phyloP scores from a whole-genome alignment of 1,284 basidiomycete genomes.

The Peniophora sp. region DNA sequence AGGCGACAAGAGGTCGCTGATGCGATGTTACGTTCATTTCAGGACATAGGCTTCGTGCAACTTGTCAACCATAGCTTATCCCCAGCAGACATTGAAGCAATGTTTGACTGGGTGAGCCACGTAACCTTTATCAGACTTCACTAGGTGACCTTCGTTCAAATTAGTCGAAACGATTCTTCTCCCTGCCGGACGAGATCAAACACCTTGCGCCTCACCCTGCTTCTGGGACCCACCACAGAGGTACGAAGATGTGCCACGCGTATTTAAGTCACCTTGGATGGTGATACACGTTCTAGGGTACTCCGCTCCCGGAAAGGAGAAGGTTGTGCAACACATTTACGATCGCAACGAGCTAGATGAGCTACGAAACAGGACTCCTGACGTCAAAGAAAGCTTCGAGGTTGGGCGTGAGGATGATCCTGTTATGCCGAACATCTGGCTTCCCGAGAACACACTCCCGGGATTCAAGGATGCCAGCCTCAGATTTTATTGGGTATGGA shows the following conservation, averaged over 20 bases:
- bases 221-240: conserved; percentile 45
- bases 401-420: conserved; percentile 38
- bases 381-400: conserved; percentile 53
- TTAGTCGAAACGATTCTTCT: conserved; percentile 46
- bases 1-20: conserved; percentile 20
- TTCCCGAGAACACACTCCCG: conserved; percentile 44
- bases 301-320: conserved; percentile 38
- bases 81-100: conserved; percentile 34
- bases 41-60: conserved; percentile 33
- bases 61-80: conserved; percentile 33
- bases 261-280: background rate
- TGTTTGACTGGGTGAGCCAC: conserved; percentile 43
- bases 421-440: conserved; percentile 51
- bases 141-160: too few relatives aligned
- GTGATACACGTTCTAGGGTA: conserved; percentile 26
- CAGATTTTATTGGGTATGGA: conserved; percentile 42
- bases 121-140: too few relatives aligned
- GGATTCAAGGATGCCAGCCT: conserved; percentile 45
- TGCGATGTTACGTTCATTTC: conserved; percentile 24
- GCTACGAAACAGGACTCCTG: conserved; percentile 29
- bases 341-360: conserved; percentile 28
- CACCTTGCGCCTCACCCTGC: conserved; percentile 49
- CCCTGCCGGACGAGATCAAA: conserved; percentile 40
- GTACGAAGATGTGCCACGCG: conserved; percentile 17
- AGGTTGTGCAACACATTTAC: conserved; percentile 35